These are phyloP conservation scores for Amphicarpaea edgeworthii DNA, from an alignment of 306 rosid genomes.

Conservation along the genomic window DNA sequence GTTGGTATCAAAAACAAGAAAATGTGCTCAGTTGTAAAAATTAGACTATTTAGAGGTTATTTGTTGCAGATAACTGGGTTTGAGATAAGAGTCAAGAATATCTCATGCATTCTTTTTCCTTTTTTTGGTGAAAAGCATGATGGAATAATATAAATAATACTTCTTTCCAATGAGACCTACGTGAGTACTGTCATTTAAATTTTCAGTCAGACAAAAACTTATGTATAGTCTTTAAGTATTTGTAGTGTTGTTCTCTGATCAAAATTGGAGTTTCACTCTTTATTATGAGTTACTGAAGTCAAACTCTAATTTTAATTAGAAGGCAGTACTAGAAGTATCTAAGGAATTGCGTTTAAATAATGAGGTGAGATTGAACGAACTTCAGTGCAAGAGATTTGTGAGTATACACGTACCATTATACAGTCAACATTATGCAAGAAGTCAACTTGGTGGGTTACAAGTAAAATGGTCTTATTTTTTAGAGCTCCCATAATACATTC, in stretches of 20 bases:
- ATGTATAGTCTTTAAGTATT: too few relatives aligned
- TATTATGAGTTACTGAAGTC: neutral
- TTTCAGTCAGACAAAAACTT: too few relatives aligned
- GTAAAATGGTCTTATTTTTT: conserved; percentile 73
- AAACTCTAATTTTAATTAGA: neutral
- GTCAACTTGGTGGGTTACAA: conserved; percentile 94
- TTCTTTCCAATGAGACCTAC: too few relatives aligned
- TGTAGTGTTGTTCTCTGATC: too few relatives aligned
- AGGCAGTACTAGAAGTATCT: neutral
- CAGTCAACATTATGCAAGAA: conserved; percentile 84
- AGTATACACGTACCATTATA: conserved; percentile 60
- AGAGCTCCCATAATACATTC: conserved; percentile 85
- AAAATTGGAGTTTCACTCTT: neutral
- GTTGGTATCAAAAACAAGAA: neutral
- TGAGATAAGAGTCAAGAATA: neutral
- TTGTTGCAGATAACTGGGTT: neutral
- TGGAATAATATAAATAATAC: neutral
- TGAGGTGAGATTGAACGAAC: neutral
- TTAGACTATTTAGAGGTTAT: conserved; percentile 32
- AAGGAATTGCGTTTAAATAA: neutral
- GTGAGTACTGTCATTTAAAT: too few relatives aligned
- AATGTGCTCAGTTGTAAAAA: conserved; percentile 22
- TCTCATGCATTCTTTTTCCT: neutral
- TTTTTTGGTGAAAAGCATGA: neutral
- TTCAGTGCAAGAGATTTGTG: conserved; percentile 14